Base-by-base conservation (phyloP, 2,329 filamentous ascomycete genomes). In the Didymella lethalis region DNA sequence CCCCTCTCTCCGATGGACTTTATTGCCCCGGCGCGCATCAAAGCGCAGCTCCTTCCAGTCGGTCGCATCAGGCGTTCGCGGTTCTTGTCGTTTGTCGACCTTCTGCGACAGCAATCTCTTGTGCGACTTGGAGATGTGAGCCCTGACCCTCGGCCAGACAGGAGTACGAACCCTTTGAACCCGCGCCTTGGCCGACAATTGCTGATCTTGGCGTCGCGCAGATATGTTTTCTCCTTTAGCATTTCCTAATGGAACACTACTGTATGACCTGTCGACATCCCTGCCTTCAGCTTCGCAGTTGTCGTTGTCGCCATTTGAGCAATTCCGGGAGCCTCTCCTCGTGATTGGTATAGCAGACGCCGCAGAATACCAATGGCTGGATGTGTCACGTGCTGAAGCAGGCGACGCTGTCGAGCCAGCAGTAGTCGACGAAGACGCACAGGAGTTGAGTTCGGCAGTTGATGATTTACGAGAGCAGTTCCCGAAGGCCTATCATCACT, bases 141-240 rank as follows among this genome's bases (percentile, higher is more conserved):
- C 76, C 88, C 92, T 72, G 92, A 97, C 85, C 84, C 86, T 75
- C 87, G 91, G 67, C 90, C 92, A 55, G 91, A 96, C 77, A 88
- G 91, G 83, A 96, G 92, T 94, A 88, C 77, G 86, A 65, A 38
- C 60, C 65, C 69, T 69, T 46, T 46, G 41, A 58, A 64, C 55
- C 44, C 49, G 52, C 61, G 41, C 44, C 47, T 72, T 56, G 70
- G 38, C 44, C 44, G 29, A 62, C 57, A 73, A 70, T 62, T 64
- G 63, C 74, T 77, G 65, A 77, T 71, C 64, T 68, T 70, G 63
- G 65, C 64, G 57, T 63, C 41, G 36, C 61, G 52, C 76, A 97
- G 93, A 92, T 78, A 93, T 95, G 88, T 97, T 98, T 79, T 96
- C 92, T 58, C 94, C 94, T 40, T 82, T 95, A 70, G 91, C 90